phyloP scores from a whole-genome alignment of 2,329 filamentous ascomycete species.

The Davidsoniella neocaledoniae region DNA sequence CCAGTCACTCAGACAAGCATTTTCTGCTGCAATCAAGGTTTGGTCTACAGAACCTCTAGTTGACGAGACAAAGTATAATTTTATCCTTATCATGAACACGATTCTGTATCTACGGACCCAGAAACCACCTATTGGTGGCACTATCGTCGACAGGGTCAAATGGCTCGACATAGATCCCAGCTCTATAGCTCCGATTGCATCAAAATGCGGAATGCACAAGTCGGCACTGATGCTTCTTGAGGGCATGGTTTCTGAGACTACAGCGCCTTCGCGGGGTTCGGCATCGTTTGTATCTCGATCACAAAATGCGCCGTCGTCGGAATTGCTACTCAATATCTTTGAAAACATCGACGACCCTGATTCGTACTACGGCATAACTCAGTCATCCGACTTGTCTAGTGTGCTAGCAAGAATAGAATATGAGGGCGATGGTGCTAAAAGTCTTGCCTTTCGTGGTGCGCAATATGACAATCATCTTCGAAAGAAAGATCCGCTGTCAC shows the following conservation, averaged over 20 bases:
- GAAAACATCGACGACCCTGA: constrained; percentile 91
- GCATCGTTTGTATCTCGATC: constrained; percentile 48
- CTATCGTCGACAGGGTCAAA: constrained; percentile 57
- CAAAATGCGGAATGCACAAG: constrained; percentile 69
- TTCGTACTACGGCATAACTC: constrained; percentile 80
- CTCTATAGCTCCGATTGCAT: constrained; percentile 53
- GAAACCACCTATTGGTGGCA: constrained; percentile 54
- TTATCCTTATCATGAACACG: constrained; percentile 67
- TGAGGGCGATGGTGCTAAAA: constrained; percentile 74
- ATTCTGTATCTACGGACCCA: constrained; percentile 83
- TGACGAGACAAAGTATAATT: constrained; percentile 62
- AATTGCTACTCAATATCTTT: constrained; percentile 67
- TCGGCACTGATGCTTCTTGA: constrained; percentile 74
- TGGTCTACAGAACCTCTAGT: constrained; percentile 56
- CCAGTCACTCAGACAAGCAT: constrained; percentile 36
- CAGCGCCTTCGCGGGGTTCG: constrained; percentile 30
- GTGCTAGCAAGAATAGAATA: constrained; percentile 75
- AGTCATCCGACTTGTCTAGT: constrained; percentile 57
- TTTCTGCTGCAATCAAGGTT: constrained; percentile 49
- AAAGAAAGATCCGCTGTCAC: constrained; percentile 35
- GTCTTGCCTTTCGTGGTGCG: constrained; percentile 76
- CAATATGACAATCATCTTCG: constrained; percentile 77
- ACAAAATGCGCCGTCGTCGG: constrained; percentile 17
- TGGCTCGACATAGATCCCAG: constrained; percentile 79
- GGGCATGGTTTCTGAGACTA: constrained; percentile 24